Percentiles rank a stretch among this genome's conserved stretches.
These are phyloP conservation scores for Plasmodium relictum DNA, from an alignment of 169 alveolate species.

Conservation along the genomic window DNA sequence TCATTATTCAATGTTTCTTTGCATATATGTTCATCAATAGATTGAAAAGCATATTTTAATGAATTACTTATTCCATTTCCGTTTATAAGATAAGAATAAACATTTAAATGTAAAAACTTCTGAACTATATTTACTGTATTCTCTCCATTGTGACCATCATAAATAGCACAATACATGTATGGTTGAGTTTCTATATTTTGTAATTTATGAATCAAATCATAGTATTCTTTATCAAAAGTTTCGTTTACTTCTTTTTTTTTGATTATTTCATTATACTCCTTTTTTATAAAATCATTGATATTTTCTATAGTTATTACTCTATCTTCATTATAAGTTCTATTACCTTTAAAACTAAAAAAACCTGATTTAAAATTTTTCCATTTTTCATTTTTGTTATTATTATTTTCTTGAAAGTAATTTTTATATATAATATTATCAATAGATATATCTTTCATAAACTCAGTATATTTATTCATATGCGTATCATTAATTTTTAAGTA, in stretches of 20 bases:
- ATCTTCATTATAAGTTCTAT: slow-evolving; percentile 83
- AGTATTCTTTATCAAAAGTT: slow-evolving; percentile 37
- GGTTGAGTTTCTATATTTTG: slow-evolving; percentile 13
- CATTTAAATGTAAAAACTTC: slow-evolving; percentile 79
- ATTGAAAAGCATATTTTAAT: slow-evolving; percentile 80
- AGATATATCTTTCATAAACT: no score
- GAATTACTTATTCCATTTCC: slow-evolving; percentile 71
- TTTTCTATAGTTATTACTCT: slow-evolving; percentile 77
- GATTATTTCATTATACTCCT: slow-evolving; percentile 20
- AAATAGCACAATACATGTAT: slow-evolving; percentile 82
- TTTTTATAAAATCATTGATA: slow-evolving; percentile 53
- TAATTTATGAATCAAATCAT: slow-evolving; percentile 13
- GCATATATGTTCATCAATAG: slow-evolving; percentile 82
- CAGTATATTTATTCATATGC: no score
- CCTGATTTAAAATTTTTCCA: slow-evolving; percentile 75
- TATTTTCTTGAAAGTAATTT: not conserved
- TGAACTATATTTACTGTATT: slow-evolving; percentile 82
- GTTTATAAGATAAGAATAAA: slow-evolving; percentile 58
- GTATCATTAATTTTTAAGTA: no score
- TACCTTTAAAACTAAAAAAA: slow-evolving; percentile 77
- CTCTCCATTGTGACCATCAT: slow-evolving; percentile 88
- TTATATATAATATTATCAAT: no score
- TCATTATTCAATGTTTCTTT: slow-evolving; percentile 76
- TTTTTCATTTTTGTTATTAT: slow-evolving; percentile 16
- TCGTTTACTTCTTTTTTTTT: not conserved